Evolutionary conservation across 1,284 basidiomycete genomes (phyloP), one percentile per base, ranked within the genome.

Genomic region (Ustilago curta): DNA sequence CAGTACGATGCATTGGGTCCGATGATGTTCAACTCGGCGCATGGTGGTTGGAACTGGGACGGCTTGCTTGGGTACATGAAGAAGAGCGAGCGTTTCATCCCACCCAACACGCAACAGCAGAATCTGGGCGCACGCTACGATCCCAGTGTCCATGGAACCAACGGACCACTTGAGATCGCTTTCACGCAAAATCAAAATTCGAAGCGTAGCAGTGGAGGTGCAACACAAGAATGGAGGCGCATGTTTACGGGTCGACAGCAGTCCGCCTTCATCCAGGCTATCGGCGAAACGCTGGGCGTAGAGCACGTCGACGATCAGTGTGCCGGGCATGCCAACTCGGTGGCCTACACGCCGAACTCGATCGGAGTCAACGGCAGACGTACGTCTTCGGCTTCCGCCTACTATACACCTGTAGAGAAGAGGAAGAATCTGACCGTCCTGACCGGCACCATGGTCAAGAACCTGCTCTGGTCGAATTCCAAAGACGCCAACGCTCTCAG

Each of bases 371-470:
- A 74, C 18, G 55, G 42, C 62, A 62, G 56, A 52, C 57, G 68
- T 50, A 59, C 40, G 31, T 87, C 86, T 7, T 85, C 87, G 2
- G 87, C 86, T 9, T 83, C 86, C 2, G 87, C 87, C 2, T 88
- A 88, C 80, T 85, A 86, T 31, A 82, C 86, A 0, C 87, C 87
- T 0, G 83, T 88, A 11, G 42, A 68, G 37, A 27, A 42, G 5
- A 82, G 87, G 16, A 88, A 91, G 83, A 94, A 54, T 91, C 79
- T 94, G 92, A 12, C 89, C 90, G 58, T 87, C 18, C 82, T 88
- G 12, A 81, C 85, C 11, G 74, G 81, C 12, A 83, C 86, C 23
- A 83, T 83, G 31, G 86, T 82, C 25, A 77, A 76, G 16, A 81
- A 79, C 39, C 67, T 86, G 29, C 39, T 82, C 0, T 85, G 81